Base-by-base conservation (phyloP, 352 stramenopile genomes). In the Thalassiosira mediterranea region DNA sequence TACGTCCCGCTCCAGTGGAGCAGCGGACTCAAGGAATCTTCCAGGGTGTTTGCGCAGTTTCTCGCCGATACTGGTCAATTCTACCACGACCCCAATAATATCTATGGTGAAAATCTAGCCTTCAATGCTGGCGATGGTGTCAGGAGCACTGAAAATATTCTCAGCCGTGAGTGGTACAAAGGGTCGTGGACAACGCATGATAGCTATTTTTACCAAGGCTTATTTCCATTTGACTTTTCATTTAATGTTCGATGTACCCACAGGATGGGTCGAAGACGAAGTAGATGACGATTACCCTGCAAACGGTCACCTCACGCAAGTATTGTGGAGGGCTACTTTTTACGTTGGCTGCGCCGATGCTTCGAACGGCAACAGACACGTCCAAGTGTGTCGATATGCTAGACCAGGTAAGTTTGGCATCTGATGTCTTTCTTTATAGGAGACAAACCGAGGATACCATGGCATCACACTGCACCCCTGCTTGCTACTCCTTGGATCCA, bases 1-100 rank as follows among this genome's bases (percentile, higher is more conserved):
- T 66, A 66, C 25, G n/a, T 15, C 11, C 57, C 57, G 25, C 57
- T 66, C 57, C 0, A 66, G 19, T 66, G 57, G 57, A 66, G 57
- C 17, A n/a, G 11, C 19, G 21, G 25, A 3, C 38, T 66, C 15
- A 34, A 62, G 38, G 38, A 66, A 8, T 48, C 38, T 28, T 29
- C 57, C 29, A 28, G 49, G 25, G n/a, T 13, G 23, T 66, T 58
- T 10, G 57, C 46, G 11, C 28, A 66, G 13, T 4, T 28, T 10
- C 46, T 66, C 1, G 40, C 40, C 19, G 21, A 13, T 25, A 57
- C 29, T 34, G 57, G 46, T 11, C 21, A 29, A 32, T 48, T 38
- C 17, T 28, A 23, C 0, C 57, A 66, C 15, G 57, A 62, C 8
- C 38, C 57, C 4, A 48, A 66, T 19, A 38, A 60, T n/a, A 26